phyloP scores from a whole-genome alignment of 1,284 basidiomycete species.

The Trametes sp. region DNA sequence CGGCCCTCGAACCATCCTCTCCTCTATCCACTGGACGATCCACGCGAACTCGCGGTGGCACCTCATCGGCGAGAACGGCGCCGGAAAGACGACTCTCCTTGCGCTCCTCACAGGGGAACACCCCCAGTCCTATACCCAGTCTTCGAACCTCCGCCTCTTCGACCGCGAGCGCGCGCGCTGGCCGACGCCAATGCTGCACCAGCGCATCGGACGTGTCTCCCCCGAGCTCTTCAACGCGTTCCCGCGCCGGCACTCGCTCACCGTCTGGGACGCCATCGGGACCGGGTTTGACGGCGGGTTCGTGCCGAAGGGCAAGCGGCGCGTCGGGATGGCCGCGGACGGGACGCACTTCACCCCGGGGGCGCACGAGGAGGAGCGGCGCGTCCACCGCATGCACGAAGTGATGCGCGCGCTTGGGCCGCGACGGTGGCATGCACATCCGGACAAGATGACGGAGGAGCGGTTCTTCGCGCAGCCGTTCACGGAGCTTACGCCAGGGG shows the following conservation, averaged over 20 bases:
- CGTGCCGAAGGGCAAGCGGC: slow-evolving; percentile 56
- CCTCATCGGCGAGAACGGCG: slow-evolving; percentile 88
- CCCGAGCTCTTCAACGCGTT: slow-evolving; percentile 95
- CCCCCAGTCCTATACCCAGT: slow-evolving; percentile 89
- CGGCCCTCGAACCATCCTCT: slow-evolving; percentile 61
- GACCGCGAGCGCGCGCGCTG: slow-evolving; percentile 69
- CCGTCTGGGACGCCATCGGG: slow-evolving; percentile 80
- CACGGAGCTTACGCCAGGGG: slow-evolving; percentile 67
- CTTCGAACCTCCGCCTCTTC: slow-evolving; percentile 75
- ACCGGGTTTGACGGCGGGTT: slow-evolving; percentile 90
- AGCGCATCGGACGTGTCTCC: slow-evolving; percentile 80
- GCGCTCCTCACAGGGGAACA: slow-evolving; percentile 94
- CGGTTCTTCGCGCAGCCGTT: slow-evolving; percentile 61
- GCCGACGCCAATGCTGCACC: slow-evolving; percentile 63
- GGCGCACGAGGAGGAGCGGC: slow-evolving; percentile 50
- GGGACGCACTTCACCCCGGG: slow-evolving; percentile 37
- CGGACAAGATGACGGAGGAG: slow-evolving; percentile 31
- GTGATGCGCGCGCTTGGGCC: slow-evolving; percentile 75
- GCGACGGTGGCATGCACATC: slow-evolving; percentile 49
- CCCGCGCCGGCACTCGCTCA: slow-evolving; percentile 76
- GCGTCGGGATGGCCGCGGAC: slow-evolving; percentile 53
- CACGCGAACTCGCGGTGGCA: slow-evolving; percentile 86
- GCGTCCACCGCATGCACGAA: slow-evolving; percentile 54
- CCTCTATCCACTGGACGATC: slow-evolving; percentile 83
- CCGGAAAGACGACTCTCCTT: slow-evolving; percentile 96